A percentile compares a stretch with the other conserved stretches of the same genome.
Conservation (phyloP, 345 rosid genomes). For the Arabis alpina region DNA sequence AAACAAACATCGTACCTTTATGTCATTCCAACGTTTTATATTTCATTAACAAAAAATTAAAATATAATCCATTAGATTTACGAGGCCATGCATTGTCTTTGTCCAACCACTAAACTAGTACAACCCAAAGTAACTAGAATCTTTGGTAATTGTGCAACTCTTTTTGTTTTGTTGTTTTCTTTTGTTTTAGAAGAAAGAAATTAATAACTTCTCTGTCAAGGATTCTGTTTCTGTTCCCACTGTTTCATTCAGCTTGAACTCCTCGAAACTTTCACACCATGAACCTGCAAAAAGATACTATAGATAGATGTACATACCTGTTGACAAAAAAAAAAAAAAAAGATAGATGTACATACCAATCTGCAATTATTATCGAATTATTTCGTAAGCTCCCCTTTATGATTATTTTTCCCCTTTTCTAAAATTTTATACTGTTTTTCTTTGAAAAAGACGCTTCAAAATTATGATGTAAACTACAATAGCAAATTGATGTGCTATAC, state of each 20-base stretch:
- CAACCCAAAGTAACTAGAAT: constrained; percentile 44
- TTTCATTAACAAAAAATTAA: constrained; percentile 18
- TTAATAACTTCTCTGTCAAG: constrained; percentile 46
- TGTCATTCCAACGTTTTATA: constrained; percentile 35
- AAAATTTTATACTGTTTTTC: background rate
- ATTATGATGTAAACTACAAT: background rate
- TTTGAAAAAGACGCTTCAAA: constrained; percentile 27
- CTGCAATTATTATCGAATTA: constrained; percentile 43
- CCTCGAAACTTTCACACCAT: constrained; percentile 40
- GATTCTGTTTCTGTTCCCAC: constrained; percentile 44
- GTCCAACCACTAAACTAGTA: constrained; percentile 39
- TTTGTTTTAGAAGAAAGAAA: constrained; percentile 22
- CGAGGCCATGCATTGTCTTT: constrained; percentile 40
- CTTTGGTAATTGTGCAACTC: constrained; percentile 47
- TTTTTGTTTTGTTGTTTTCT: constrained; percentile 25
- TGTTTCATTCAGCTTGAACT: constrained; percentile 31
- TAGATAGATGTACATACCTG: constrained; percentile 15
- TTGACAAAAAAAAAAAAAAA: too few species aligned
- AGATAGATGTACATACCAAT: constrained; percentile 15
- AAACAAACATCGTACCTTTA: constrained; percentile 36
- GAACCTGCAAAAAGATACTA: constrained; percentile 35
- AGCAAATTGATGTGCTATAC: background rate
- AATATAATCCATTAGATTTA: constrained; percentile 25
- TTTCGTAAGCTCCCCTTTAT: constrained; percentile 38
- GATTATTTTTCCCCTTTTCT: constrained; percentile 20